Evolutionary conservation across 2,329 filamentous ascomycete genomes (phyloP).

Genomic region (Celoporthe dispersa): DNA sequence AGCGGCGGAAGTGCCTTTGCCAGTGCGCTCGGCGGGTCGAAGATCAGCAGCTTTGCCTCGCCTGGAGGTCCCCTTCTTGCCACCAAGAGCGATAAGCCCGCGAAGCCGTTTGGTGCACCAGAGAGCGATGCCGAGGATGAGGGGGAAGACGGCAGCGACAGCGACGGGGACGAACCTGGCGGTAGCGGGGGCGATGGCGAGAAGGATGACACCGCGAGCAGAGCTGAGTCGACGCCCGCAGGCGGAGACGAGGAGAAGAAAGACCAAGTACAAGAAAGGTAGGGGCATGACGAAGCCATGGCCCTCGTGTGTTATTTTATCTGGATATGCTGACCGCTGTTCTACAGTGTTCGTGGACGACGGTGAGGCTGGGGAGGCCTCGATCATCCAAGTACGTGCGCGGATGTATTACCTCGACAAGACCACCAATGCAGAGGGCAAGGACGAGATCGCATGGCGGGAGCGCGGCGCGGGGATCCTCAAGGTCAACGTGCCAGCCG

Average conservation of each 20-base stretch:
- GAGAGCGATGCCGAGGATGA: constrained; percentile 65
- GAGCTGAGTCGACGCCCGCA: constrained; percentile 54
- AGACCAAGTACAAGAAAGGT: constrained; percentile 72
- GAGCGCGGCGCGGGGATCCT: constrained; percentile 84
- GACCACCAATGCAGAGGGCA: constrained; percentile 25
- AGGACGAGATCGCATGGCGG: constrained; percentile 74
- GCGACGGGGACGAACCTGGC: constrained; percentile 53
- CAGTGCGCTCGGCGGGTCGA: constrained; percentile 44
- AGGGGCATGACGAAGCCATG: constrained; percentile 39
- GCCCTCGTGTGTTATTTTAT: too few relatives aligned
- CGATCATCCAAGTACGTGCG: constrained; percentile 74
- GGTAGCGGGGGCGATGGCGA: constrained; percentile 38
- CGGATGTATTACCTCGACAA: constrained; percentile 84
- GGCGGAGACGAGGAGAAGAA: constrained; percentile 66
- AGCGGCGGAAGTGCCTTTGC: constrained; percentile 43
- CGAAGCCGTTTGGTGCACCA: constrained; percentile 78
- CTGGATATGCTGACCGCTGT: constrained; percentile 12
- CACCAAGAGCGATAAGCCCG: constrained; percentile 62
- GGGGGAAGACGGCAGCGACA: constrained; percentile 51
- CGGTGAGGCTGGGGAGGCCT: constrained; percentile 82
- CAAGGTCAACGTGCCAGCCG: constrained; percentile 77
- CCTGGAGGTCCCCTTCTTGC: constrained; percentile 48
- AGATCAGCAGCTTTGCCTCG: constrained; percentile 72
- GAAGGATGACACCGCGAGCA: constrained; percentile 50
- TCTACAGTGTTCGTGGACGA: constrained; percentile 72